Base-by-base conservation (phyloP, 306 rosid species). In the Calophaca sinica region DNA sequence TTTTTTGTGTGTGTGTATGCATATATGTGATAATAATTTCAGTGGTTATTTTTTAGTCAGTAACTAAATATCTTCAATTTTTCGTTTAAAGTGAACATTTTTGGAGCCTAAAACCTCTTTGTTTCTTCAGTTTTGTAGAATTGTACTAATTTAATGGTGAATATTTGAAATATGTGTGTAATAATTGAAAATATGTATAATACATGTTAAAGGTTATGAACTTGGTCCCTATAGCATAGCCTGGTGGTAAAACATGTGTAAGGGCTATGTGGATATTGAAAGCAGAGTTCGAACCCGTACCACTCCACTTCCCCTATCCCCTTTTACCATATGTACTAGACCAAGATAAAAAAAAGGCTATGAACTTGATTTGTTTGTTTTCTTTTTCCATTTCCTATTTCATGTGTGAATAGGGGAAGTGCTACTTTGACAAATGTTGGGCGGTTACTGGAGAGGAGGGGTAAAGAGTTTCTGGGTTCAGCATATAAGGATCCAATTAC, bases 401-500 rank as follows among this genome's bases (percentile, higher is more conserved):
- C 15, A 28, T 84, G 54, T 72, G 75, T 79, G 76, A 68, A 61
- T 15, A 94, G 97, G 91, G 80, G 68, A 79, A 83, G 62, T 81
- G 89, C 86, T 44, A 11, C 39, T 55, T 81, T 74, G 62, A 90
- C 98, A 38, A 94, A 94, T 74, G 88, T 86, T 48, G 93, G 94
- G 59, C 81, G 74, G 78, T 88, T 90, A 65, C 84, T 94, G 29
- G 89, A 86, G 84, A 88, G 64, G 88, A 84, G 72, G 74, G 98
- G 98, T 6, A 74, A 83, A 58, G 93, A 84, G 83, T 85, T 91
- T 65, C 75, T 91, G 79, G 96, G 97, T 68, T 90, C 87, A 46
- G 79, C 68, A 11, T 94, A 91, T 72, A 84, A 80, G 85, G 97
- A 94, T 85, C 98, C 97, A 49, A 81, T 91, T 14, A 75, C 96